Conservation (phyloP, 148 eudicot species). For the Spergularia bocconei region DNA sequence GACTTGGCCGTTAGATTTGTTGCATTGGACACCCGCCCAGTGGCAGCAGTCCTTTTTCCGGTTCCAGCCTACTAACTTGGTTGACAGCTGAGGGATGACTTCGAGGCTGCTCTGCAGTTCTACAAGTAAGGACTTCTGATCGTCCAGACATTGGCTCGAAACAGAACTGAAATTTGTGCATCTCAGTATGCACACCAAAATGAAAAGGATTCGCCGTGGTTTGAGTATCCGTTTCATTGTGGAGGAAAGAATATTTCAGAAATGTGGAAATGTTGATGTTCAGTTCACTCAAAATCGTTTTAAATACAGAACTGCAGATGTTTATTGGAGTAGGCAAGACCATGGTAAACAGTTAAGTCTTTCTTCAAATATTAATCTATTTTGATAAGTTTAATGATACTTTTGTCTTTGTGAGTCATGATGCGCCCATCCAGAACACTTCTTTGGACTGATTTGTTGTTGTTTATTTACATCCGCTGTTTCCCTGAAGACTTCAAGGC, state of each 20-base stretch:
- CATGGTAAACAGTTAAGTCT: too few relatives aligned
- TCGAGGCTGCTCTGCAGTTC: conserved; percentile 5
- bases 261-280: background rate
- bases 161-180: background rate
- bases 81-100: background rate
- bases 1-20: conserved; percentile 15
- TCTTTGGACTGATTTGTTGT: too few relatives aligned
- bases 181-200: background rate
- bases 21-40: conserved; percentile 19
- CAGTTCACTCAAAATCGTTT: too few relatives aligned
- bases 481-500: too few relatives aligned
- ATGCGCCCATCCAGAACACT: too few relatives aligned
- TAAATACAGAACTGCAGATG: too few relatives aligned
- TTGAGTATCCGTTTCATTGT: background rate
- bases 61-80: conserved; percentile 10
- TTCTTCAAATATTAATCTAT: too few relatives aligned
- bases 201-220: background rate
- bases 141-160: conserved; percentile 10
- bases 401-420: too few relatives aligned
- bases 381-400: too few relatives aligned
- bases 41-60: conserved; percentile 15
- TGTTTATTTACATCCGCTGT: too few relatives aligned
- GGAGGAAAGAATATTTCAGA: background rate
- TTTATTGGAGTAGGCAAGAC: too few relatives aligned
- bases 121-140: conserved; percentile 15